Conservation (phyloP, 495 filamentous ascomycete genomes). For the Penicillium antarcticum region DNA sequence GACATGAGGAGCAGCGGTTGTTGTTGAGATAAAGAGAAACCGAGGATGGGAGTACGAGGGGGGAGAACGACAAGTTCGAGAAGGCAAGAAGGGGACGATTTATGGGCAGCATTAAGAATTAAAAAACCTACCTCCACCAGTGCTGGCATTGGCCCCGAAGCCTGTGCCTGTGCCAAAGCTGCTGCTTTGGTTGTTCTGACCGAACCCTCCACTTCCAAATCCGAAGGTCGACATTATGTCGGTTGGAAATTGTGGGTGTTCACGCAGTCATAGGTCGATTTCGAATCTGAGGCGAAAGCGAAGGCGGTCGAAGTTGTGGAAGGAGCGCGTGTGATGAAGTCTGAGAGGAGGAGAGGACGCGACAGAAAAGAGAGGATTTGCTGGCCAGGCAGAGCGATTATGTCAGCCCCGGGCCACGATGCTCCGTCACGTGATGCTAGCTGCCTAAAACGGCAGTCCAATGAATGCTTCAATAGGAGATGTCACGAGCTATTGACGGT, state of each 20-base stretch:
- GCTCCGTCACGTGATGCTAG: constrained; percentile 25
- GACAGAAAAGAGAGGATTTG: constrained; percentile 27
- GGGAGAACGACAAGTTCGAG: constrained; percentile 12
- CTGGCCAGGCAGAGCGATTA: constrained; percentile 19
- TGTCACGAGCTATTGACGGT: background rate
- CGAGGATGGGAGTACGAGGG: constrained; percentile 16
- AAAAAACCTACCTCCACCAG: constrained; percentile 45
- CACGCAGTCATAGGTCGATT: constrained; percentile 35
- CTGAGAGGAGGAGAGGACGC: constrained; percentile 22
- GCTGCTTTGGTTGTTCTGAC: constrained; percentile 55
- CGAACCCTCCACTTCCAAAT: constrained; percentile 57
- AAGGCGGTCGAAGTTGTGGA: constrained; percentile 6
- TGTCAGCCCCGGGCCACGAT: constrained; percentile 23
- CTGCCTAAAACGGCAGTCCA: constrained; percentile 11
- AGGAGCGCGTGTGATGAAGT: constrained; percentile 18
- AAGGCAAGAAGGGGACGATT: constrained; percentile 9
- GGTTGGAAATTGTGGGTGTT: constrained; percentile 24
- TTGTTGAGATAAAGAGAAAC: constrained; percentile 16
- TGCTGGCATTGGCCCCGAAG: constrained; percentile 34
- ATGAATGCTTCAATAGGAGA: background rate
- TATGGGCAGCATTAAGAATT: constrained; percentile 9
- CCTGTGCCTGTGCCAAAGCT: constrained; percentile 45
- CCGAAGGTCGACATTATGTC: constrained; percentile 44
- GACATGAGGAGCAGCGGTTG: constrained; percentile 35
- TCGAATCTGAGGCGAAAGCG: constrained; percentile 10